Base-by-base conservation (phyloP, 345 rosid genomes). In the Aquilaria yunnanensis region DNA sequence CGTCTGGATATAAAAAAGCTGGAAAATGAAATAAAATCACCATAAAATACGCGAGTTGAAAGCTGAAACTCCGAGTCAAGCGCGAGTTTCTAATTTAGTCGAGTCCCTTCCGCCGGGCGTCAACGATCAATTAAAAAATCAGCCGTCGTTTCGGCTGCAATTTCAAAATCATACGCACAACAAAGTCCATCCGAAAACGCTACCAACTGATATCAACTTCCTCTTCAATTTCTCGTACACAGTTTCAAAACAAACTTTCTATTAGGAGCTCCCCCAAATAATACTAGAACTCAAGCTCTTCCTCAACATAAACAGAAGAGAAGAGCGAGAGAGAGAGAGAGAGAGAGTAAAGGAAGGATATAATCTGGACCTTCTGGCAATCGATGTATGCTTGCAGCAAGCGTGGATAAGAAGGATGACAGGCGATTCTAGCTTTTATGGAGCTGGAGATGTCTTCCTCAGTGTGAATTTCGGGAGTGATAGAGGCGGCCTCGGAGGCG, bases 331-430 rank as follows among this genome's bases (percentile, higher is more conserved):
- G 23, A 23, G 23, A 23, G 23, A 16, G 23, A 63, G 41, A 51
- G 31, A 52, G 47, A 51, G 55, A 1, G n/a, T 10, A 16, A 6
- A 11, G 34, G 0, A 29, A 41, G 33, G 2, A 53, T 14, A 61
- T 34, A 31, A 31, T 14, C 34, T 72, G 74, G 72, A 94, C 98
- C 99, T 93, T 93, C 70, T 93, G 98, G 76, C 98, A 93, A 66
- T 93, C 94, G 57, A 89, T 79, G 70, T 87, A 93, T 33, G 97
- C 94, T 61, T 83, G 77, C 11, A 93, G 90, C 78, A 93, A 77
- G 56, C 93, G 90, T 68, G 96, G 96, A 70, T 89, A 93, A 37
- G 62, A 76, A 59, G 97, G 97, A 75, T 93, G 98, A 43, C 74
- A 78, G 61, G 85, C 90, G 71, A 93, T 93, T 68, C 69, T 93